These are phyloP conservation scores for Neurospora sp. DNA, from an alignment of 495 filamentous ascomycete genomes.

Conservation along the genomic window DNA sequence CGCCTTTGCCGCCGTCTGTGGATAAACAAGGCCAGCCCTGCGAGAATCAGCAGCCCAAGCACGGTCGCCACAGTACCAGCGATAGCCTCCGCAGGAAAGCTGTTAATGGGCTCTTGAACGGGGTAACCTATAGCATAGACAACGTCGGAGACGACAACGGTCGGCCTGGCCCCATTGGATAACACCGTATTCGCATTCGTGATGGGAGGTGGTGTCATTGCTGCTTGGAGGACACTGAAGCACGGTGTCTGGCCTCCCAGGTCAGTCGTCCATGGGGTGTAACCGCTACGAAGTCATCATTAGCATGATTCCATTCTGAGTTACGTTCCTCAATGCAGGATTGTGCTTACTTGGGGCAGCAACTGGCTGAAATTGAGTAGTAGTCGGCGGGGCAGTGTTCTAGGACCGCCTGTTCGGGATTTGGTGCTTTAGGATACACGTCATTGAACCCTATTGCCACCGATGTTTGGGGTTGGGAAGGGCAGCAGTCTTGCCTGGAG, in stretches of 20 bases:
- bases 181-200: neutral
- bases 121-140: conserved; percentile 12
- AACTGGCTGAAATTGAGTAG: conserved; percentile 9
- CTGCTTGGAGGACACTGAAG: conserved; percentile 1
- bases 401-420: conserved; percentile 2
- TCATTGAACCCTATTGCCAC: neutral
- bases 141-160: conserved; percentile 4
- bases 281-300: conserved; percentile 7
- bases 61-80: conserved; percentile 8
- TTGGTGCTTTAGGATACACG: conserved; percentile 5
- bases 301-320: neutral
- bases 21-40: conserved; percentile 2
- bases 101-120: neutral
- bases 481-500: conserved; percentile 13
- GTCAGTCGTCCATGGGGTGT: conserved; percentile 10
- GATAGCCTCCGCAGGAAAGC: conserved; percentile 7
- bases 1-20: neutral
- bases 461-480: conserved; percentile 2
- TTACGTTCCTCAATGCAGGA: neutral
- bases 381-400: conserved; percentile 13
- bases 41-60: neutral
- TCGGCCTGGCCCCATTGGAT: neutral
- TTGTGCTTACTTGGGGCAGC: conserved; percentile 14
- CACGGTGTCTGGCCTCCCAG: conserved; percentile 16
- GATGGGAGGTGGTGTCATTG: conserved; percentile 1